A percentile compares a stretch with the other conserved stretches of the same genome.
phyloP scores from a whole-genome alignment of 352 stramenopile species.

The Globisporangium sylvaticum region DNA sequence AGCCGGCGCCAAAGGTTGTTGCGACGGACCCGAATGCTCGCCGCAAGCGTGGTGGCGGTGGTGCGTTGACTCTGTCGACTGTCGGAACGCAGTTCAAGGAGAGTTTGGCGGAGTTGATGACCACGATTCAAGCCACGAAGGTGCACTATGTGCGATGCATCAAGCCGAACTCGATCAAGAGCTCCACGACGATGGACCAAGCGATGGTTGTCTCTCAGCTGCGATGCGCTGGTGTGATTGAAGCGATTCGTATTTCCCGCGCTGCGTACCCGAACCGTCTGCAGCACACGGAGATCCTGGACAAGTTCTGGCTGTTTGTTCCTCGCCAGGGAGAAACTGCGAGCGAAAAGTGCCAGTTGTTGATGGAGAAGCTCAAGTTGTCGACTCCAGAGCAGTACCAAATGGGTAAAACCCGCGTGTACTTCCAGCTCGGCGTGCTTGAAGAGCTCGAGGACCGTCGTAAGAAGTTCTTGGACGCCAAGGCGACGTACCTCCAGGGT shows the following conservation, averaged over 20 bases:
- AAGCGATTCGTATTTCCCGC: constrained; percentile 97
- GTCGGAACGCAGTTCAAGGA: constrained; percentile 92
- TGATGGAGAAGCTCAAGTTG: constrained; percentile 82
- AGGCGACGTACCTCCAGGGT: constrained; percentile 72
- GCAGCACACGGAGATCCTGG: constrained; percentile 80
- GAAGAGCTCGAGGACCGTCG: constrained; percentile 83
- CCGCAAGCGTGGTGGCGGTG: constrained; percentile 49
- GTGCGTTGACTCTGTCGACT: constrained; percentile 62
- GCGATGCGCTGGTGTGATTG: constrained; percentile 97
- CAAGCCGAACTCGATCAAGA: constrained; percentile 98
- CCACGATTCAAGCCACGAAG: constrained; percentile 93
- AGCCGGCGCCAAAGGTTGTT: constrained; percentile 38
- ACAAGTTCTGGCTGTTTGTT: constrained; percentile 85
- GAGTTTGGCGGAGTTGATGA: constrained; percentile 92
- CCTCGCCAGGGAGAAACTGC: constrained; percentile 48
- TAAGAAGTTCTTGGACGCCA: constrained; percentile 82
- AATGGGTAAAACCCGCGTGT: constrained; percentile 86
- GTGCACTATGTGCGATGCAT: constrained; percentile 99
- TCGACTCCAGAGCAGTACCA: constrained; percentile 74
- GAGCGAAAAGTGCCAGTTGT: constrained; percentile 63
- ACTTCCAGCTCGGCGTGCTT: constrained; percentile 82
- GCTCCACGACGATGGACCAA: constrained; percentile 86
- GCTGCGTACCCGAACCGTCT: constrained; percentile 98
- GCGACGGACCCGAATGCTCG: constrained; percentile 28
- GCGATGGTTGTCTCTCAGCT: constrained; percentile 95